Base-by-base conservation (phyloP, 352 stramenopile genomes). In the Pythium phragmitis region DNA sequence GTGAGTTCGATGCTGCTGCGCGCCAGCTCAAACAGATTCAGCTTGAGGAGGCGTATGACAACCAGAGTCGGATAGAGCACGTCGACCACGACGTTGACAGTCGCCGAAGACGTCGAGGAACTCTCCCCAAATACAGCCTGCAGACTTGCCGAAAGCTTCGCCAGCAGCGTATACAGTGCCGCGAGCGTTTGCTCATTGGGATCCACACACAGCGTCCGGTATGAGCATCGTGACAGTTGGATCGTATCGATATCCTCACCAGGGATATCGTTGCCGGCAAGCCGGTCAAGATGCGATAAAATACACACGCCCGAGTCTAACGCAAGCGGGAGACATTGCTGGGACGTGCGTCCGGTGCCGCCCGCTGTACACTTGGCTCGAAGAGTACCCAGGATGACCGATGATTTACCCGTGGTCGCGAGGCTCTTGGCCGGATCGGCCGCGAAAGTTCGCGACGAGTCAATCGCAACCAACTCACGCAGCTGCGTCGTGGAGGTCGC, bases 21-120 rank as follows among this genome's bases (percentile, higher is more conserved):
- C 14, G 80, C 88, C 41, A 94, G 75, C 86, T 96, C 87, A 33
- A 93, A 96, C 47, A 96, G 90, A 70, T 96, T 96, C 5, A 94
- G 63, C 55, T 96, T 96, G 13, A 96, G 63, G 9, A 96, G 50
- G 19, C 82, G 79, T 47, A 93, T 70, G 16, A 79, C 79, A 21
- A 94, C 80, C 9, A 94, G 63, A 12, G 92, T 71, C 7, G 87
- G 85, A 41, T 94, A 96, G 26, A 94, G 48, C 1, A 87, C 58
- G 23, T 88, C 67, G 12, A 71, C 60, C n/a, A 83, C 62, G 17
- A 73, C 62, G 9, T 70, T 63, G 8, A 64, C 49, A 50, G 46
- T 51, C 11, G 6, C 26, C 7, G 11, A 19, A 34, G 16, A 34
- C 9, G 11, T 13, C 9, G 16, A 41, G 9, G 33, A 36, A 23